Base-by-base conservation (phyloP, 2,329 filamentous ascomycete genomes). In the Ophiosphaerella narmari region DNA sequence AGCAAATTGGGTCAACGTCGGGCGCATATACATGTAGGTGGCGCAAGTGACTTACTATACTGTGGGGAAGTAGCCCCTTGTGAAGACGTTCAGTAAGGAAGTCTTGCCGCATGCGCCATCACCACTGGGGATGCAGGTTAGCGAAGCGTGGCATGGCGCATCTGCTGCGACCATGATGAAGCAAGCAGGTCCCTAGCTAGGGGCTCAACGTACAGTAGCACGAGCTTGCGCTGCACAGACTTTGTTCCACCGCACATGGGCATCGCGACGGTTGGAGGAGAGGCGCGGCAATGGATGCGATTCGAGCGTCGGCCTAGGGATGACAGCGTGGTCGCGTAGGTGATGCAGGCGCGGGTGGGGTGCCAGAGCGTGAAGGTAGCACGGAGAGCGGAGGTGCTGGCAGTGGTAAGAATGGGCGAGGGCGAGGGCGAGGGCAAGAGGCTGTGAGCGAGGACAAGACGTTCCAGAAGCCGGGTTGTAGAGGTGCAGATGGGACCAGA, bases 81-180 rank as follows among this genome's bases (percentile, higher is more conserved):
- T 99, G 78, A 99, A 99, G 74, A 99, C 94, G 74, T 99, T 99
- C 67, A 99, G 79, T 69, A 97, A 78, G 59, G 92, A 97, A 47
- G 94, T 99, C 82, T 99, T 99, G 72, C 93, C 93, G 76, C 89
- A 95, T 65, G 93, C 93, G 82, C 93, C 93, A 74, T 97, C 93
- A 67, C 93, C 93, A 72, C 91, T 96, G 58, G 55, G 42, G 40
- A 21, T 39, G 43, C 40, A 14, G 32, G 68, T 72, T 59, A 62
- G 65, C 53, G 48, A 7, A 24, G 39, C 44, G 35, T 50, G 41
- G 55, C 39, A 59, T 67, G 54, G 56, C 12, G 29, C 65, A 57
- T 57, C 32, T 45, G 34, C 40, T 37, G 18, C 36, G 37, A 43
- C 29, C 44, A 40, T 54, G n/a, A 16, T 18, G 64, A 54, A 49